Conservation (phyloP, 768 basidiomycete species). For the Rhizopogon vesiculosus region DNA sequence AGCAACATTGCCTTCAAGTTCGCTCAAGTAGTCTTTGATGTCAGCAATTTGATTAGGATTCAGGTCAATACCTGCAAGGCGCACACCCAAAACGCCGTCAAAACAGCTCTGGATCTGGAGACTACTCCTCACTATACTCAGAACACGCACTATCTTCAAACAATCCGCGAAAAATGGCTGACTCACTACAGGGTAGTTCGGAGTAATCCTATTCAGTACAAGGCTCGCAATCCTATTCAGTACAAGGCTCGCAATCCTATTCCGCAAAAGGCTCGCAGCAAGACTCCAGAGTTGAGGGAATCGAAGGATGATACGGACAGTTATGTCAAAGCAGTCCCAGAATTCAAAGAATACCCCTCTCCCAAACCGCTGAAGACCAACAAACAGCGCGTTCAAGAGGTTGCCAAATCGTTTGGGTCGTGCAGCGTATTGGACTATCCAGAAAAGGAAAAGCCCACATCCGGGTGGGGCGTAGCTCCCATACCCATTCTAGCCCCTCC, state of each 20-base stretch:
- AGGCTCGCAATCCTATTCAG: neutral
- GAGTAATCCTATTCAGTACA: neutral
- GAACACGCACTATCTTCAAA: constrained; percentile 12
- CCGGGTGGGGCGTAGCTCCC: no score
- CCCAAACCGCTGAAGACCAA: neutral
- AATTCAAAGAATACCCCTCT: no score
- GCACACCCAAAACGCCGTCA: constrained; percentile 22
- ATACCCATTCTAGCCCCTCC: no score
- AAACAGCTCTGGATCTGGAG: constrained; percentile 35
- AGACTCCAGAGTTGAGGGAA: no score
- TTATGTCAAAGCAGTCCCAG: no score
- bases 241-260: constrained; percentile 4
- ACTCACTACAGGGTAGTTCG: constrained; percentile 11
- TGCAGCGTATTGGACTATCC: no score
- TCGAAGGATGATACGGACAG: no score
- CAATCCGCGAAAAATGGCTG: constrained; percentile 11
- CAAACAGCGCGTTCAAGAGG: no score
- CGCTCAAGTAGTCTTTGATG: constrained; percentile 2
- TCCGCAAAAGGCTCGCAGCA: no score
- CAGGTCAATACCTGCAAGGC: constrained; percentile 24
- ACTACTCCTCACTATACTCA: constrained; percentile 32
- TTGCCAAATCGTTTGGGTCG: no score
- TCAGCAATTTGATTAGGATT: constrained; percentile 21
- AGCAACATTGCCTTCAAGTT: neutral
- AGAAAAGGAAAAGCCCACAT: no score